Conservation (phyloP, 2,329 filamentous ascomycete species). For the Colletotrichum coccodes region DNA sequence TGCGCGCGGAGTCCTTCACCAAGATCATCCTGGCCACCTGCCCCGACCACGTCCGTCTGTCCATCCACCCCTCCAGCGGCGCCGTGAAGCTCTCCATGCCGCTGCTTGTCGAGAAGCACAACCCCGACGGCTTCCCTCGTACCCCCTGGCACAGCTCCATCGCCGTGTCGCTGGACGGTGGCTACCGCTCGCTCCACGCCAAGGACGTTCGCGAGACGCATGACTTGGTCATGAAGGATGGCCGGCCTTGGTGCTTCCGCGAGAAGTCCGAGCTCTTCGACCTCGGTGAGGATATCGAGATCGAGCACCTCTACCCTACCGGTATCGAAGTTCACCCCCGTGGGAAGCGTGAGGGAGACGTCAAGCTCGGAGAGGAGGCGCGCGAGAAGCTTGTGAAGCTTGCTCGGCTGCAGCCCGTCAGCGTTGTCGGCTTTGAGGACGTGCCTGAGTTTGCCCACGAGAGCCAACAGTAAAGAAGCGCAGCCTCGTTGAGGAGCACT, state of each 20-base stretch:
- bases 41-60: constrained; percentile 34
- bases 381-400: constrained; percentile 24
- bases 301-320: constrained; percentile 34
- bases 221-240: constrained; percentile 44
- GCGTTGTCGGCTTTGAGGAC: constrained; percentile 12
- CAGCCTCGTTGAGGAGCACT: neutral
- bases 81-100: constrained; percentile 35
- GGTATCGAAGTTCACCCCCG: constrained; percentile 29
- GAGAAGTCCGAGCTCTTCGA: constrained; percentile 44
- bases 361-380: neutral
- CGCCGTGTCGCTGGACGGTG: constrained; percentile 44
- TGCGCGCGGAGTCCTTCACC: constrained; percentile 33
- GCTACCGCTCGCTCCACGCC: constrained; percentile 34
- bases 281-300: constrained; percentile 31
- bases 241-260: constrained; percentile 47
- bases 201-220: constrained; percentile 39
- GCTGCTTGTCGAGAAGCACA: constrained; percentile 36
- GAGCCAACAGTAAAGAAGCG: neutral
- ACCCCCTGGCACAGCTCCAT: constrained; percentile 47
- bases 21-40: constrained; percentile 33
- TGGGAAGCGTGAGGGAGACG: neutral
- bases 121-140: constrained; percentile 34
- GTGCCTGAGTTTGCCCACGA: neutral
- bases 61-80: constrained; percentile 34
- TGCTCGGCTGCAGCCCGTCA: constrained; percentile 17